Conservation (phyloP, 2,329 filamentous ascomycete genomes). For the Seiridium unicorne region DNA sequence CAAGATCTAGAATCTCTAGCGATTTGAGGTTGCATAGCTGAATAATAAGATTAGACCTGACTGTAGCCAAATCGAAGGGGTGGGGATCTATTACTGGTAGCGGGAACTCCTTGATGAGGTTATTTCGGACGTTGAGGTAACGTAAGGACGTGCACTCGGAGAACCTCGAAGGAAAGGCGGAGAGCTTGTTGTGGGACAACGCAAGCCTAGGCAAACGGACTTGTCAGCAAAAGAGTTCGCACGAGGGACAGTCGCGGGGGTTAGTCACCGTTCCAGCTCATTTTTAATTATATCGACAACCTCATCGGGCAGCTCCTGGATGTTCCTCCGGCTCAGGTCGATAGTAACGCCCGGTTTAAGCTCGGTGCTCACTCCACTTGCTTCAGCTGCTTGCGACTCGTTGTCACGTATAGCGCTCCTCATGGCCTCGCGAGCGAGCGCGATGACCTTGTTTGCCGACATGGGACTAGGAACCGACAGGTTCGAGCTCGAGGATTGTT, state of each 20-base stretch:
- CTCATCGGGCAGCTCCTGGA: constrained; percentile 69
- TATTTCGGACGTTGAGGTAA: constrained; percentile 79
- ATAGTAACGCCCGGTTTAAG: constrained; percentile 73
- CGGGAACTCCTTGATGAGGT: constrained; percentile 65
- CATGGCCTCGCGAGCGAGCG: constrained; percentile 66
- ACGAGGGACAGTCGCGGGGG: background rate
- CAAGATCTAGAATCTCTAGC: constrained; percentile 89
- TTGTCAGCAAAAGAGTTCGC: constrained; percentile 15
- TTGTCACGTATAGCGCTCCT: constrained; percentile 65
- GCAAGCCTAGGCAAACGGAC: constrained; percentile 57
- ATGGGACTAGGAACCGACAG: constrained; percentile 51
- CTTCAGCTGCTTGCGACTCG: constrained; percentile 60
- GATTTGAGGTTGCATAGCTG: constrained; percentile 84
- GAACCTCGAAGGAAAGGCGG: constrained; percentile 68
- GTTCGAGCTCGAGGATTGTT: constrained; percentile 35
- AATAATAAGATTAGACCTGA: background rate
- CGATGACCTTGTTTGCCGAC: constrained; percentile 63
- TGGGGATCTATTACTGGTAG: constrained; percentile 43
- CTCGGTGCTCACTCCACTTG: constrained; percentile 56
- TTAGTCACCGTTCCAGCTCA: constrained; percentile 66
- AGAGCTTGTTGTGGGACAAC: constrained; percentile 76
- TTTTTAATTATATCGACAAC: constrained; percentile 73
- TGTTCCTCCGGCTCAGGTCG: constrained; percentile 73
- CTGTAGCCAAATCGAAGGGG: constrained; percentile 6
- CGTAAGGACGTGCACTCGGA: constrained; percentile 74